phyloP scores from a whole-genome alignment of 768 basidiomycete genomes.

The Lactarius sp. region DNA sequence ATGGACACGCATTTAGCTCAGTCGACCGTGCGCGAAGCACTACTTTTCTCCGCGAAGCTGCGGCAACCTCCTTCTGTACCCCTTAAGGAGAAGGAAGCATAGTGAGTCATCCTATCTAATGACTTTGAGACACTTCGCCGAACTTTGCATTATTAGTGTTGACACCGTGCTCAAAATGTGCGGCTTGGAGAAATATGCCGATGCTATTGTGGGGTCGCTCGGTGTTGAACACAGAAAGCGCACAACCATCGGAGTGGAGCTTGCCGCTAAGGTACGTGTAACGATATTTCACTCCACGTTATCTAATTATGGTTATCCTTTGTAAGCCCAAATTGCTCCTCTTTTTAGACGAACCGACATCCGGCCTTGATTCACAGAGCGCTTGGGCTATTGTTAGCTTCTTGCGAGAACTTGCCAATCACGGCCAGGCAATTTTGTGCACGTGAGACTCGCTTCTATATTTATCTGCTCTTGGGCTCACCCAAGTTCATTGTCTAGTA shows the following conservation, averaged over 20 bases:
- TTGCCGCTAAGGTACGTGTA: constrained; percentile 60
- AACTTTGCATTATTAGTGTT: constrained; percentile 34
- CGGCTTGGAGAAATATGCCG: constrained; percentile 58
- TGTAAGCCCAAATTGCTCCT: constrained; percentile 66
- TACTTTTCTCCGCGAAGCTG: constrained; percentile 73
- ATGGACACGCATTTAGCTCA: constrained; percentile 74
- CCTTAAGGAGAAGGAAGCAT: constrained; percentile 67
- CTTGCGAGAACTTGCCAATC: constrained; percentile 68
- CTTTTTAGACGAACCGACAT: constrained; percentile 86
- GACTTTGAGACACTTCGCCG: background rate
- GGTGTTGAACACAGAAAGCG: constrained; percentile 73
- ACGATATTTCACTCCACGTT: too few species aligned
- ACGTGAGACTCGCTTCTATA: constrained; percentile 44
- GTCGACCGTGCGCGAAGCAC: constrained; percentile 74
- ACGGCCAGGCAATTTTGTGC: constrained; percentile 88
- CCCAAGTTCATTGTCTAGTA: constrained; percentile 17
- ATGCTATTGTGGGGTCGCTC: constrained; percentile 64
- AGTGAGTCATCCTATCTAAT: constrained; percentile 42
- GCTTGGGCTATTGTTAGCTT: constrained; percentile 81
- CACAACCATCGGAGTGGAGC: constrained; percentile 81
- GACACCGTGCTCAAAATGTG: constrained; percentile 56
- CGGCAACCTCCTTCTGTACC: constrained; percentile 68
- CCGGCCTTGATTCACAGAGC: constrained; percentile 81
- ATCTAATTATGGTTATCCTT: background rate
- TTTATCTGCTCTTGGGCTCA: background rate